phyloP scores from a whole-genome alignment of 2,329 filamentous ascomycete species.

The Thyridium curvatum region DNA sequence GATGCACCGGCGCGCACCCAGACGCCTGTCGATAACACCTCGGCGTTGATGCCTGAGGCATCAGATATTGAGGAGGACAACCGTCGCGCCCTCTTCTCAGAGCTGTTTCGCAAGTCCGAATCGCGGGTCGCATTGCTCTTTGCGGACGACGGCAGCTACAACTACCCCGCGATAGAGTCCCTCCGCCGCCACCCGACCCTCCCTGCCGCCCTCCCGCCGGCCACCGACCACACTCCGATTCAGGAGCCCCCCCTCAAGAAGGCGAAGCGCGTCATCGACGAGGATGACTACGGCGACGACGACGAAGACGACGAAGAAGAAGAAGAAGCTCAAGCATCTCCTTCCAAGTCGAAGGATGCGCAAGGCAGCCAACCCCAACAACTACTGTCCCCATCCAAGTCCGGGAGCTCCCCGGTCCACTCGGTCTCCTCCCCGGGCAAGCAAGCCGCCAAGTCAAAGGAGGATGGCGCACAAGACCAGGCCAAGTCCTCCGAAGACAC shows the following conservation, averaged over 20 bases:
- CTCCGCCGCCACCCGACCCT: slow-evolving; percentile 32
- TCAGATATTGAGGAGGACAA: slow-evolving; percentile 62
- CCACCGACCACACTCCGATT: slow-evolving; percentile 53
- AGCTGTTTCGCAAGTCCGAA: slow-evolving; percentile 72
- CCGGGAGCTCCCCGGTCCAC: slow-evolving; percentile 59
- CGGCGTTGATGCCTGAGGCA: slow-evolving; percentile 54
- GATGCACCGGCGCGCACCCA: slow-evolving; percentile 48
- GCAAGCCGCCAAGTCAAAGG: slow-evolving; percentile 46
- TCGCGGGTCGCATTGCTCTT: slow-evolving; percentile 74
- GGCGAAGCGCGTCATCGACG: slow-evolving; percentile 70
- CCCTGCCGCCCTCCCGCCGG: slow-evolving; percentile 31
- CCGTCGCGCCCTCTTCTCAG: slow-evolving; percentile 67
- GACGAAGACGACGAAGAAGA: slow-evolving; percentile 70
- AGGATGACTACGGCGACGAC: slow-evolving; percentile 82
- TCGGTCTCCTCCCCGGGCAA: slow-evolving; percentile 57
- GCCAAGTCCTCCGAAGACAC: slow-evolving; percentile 77
- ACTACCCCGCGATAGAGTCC: slow-evolving; percentile 45
- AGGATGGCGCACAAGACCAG: slow-evolving; percentile 43
- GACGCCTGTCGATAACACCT: slow-evolving; percentile 43
- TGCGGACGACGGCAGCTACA: slow-evolving; percentile 46
- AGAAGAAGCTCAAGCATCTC: slow-evolving; percentile 48
- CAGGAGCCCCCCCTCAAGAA: slow-evolving; percentile 65
- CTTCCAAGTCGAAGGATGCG: slow-evolving; percentile 42
- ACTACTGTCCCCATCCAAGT: slow-evolving; percentile 64
- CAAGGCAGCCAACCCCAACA: slow-evolving; percentile 47